Base-by-base conservation (phyloP, 202 grass and related monocot genomes). In the Brachypodium distachyon region DNA sequence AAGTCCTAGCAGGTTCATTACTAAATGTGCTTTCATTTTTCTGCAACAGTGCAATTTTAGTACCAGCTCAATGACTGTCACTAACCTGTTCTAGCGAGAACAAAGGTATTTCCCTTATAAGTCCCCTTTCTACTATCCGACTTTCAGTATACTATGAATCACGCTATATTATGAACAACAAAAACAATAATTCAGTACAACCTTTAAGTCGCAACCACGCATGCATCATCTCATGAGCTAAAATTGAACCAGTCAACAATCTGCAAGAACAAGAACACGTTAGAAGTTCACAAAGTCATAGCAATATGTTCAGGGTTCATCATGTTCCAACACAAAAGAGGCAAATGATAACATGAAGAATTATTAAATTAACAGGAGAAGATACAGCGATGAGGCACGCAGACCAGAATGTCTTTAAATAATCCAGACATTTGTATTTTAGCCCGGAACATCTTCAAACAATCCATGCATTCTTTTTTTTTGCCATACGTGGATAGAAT, bases 171-270 rank as follows among this genome's bases (percentile, higher is more conserved):
- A 39, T 51, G 51, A 70, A 39, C 12, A 4, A 46, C 10, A 56
- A 3, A 75, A 74, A 10, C 14, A 31, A 42, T 61, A 6, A 50
- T 29, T 23, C 60, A 61, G 22, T 75, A 78, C 67, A 83, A 98
- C 95, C 95, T 86, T 92, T 86, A 80, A 97, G 89, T 40, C 91
- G 91, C 50, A 97, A 84, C 91, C 95, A 97, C 2, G 95, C 95
- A 80, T 97, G 95, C 95, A 97, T 97, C 95, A 97, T 92, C 84
- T 97, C 95, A 85, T 97, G 95, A 74, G 91, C 95, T 74, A 97
- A 77, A 86, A 97, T 98, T 54, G 91, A 98, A 55, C 95, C 95
- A 41, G 91, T 98, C 57, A 98, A 82, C 77, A 98, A 82, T 88
- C 95, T 98, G 85, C 56, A 83, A 34, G 10, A 69, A 84, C 9